Conservation (phyloP, 1,139 yeast genomes). For the Kodamaea sp. region DNA sequence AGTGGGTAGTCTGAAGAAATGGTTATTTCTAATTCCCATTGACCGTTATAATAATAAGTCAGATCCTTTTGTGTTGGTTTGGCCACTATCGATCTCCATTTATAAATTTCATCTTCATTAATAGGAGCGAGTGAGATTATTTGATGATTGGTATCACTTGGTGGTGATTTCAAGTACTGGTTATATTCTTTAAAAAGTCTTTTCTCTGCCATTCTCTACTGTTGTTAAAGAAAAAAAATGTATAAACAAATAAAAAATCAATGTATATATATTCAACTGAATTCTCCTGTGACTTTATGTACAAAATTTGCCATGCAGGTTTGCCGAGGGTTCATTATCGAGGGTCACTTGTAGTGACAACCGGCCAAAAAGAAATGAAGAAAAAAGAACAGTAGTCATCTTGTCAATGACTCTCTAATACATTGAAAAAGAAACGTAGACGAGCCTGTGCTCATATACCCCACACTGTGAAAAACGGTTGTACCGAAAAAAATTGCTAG, state of each 20-base stretch:
- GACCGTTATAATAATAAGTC: conserved; percentile 45
- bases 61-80: conserved; percentile 51
- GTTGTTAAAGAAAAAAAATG: background rate
- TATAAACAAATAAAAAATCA: background rate
- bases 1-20: conserved; percentile 62
- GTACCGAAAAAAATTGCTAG: too few relatives aligned
- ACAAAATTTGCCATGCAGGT: background rate
- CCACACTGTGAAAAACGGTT: too few relatives aligned
- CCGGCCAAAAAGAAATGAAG: background rate
- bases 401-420: too few relatives aligned
- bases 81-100: conserved; percentile 58
- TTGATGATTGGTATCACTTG: conserved; percentile 28
- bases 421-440: too few relatives aligned
- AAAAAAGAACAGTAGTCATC: too few relatives aligned
- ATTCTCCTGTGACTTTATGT: background rate
- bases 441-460: too few relatives aligned
- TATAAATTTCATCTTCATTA: conserved; percentile 36
- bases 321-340: background rate
- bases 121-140: conserved; percentile 44
- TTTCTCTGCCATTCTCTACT: conserved; percentile 20
- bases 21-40: conserved; percentile 53
- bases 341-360: too few relatives aligned
- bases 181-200: conserved; percentile 22
- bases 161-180: conserved; percentile 19
- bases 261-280: too few relatives aligned